Conservation (phyloP, 176 grass and related monocot genomes). For the Elymus sibiricus region DNA sequence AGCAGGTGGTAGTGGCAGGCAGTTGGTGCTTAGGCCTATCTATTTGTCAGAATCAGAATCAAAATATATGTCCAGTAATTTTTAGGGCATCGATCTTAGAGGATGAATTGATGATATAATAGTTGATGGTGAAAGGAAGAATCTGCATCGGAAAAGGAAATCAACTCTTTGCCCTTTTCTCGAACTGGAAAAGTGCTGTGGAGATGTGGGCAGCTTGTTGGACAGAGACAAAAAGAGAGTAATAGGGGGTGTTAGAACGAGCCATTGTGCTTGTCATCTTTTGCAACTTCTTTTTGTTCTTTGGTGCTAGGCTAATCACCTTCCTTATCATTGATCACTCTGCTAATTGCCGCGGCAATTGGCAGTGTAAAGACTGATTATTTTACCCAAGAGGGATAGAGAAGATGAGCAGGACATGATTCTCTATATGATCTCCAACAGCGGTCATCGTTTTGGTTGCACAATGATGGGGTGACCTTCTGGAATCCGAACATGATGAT, state of each 20-base stretch:
- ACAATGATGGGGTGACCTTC: slow-evolving; percentile 27
- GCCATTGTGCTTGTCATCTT: background rate
- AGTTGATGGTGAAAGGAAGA: slow-evolving; percentile 29
- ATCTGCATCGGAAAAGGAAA: slow-evolving; percentile 35
- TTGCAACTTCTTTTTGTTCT: slow-evolving; percentile 16
- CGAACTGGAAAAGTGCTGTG: slow-evolving; percentile 25
- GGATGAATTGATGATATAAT: background rate
- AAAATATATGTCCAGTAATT: slow-evolving; percentile 24
- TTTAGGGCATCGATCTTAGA: background rate
- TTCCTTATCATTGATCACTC: slow-evolving; percentile 17
- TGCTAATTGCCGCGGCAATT: background rate
- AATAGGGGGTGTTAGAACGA: background rate
- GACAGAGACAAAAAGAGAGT: slow-evolving; percentile 27
- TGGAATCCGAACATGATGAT: slow-evolving; percentile 26
- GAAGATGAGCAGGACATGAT: slow-evolving; percentile 20
- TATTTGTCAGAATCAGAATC: slow-evolving; percentile 39
- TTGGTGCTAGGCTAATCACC: slow-evolving; percentile 5
- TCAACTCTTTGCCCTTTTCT: slow-evolving; percentile 28
- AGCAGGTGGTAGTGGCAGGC: background rate
- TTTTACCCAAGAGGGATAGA: slow-evolving; percentile 5
- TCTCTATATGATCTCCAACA: slow-evolving; percentile 12
- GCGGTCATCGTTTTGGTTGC: slow-evolving; percentile 14
- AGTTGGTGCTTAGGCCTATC: background rate
- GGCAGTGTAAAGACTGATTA: background rate
- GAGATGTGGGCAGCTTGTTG: slow-evolving; percentile 21